Percentiles rank a stretch among this genome's conserved stretches.
phyloP scores from a whole-genome alignment of 1,284 basidiomycete genomes.

The Ganoderma leucocontextum region DNA sequence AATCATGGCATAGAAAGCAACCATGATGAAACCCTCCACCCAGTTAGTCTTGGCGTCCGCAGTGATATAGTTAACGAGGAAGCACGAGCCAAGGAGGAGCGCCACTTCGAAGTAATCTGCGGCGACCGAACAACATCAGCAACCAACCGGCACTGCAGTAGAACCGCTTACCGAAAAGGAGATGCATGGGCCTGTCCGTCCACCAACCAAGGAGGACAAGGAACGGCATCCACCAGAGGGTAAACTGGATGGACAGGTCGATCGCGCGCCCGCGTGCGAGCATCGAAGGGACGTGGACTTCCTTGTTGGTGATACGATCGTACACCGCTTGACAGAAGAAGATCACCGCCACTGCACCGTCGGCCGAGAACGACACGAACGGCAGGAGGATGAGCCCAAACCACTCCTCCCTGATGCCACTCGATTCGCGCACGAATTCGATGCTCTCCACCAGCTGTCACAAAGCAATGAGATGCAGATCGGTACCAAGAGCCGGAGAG shows the following conservation, averaged over 20 bases:
- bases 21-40: constrained; percentile 65
- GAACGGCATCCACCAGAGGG: constrained; percentile 50
- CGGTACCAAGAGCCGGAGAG: neutral
- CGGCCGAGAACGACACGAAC: constrained; percentile 72
- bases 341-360: constrained; percentile 62
- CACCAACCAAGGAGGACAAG: constrained; percentile 49
- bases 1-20: constrained; percentile 66
- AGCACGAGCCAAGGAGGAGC: constrained; percentile 66
- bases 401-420: constrained; percentile 63
- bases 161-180: constrained; percentile 49
- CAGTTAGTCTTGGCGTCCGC: constrained; percentile 76
- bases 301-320: constrained; percentile 6
- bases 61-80: constrained; percentile 77
- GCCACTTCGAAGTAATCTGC: constrained; percentile 67
- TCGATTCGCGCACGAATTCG: constrained; percentile 56
- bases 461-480: constrained; percentile 8
- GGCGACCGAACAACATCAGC: neutral
- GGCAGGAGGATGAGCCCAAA: constrained; percentile 76
- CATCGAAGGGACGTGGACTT: constrained; percentile 38
- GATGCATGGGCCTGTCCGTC: constrained; percentile 44
- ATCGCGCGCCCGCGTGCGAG: constrained; percentile 50
- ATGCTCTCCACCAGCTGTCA: constrained; percentile 68
- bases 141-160: neutral
- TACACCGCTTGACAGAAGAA: constrained; percentile 52
- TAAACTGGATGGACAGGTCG: constrained; percentile 51